These are phyloP conservation scores for Sabuloglossum arenarium DNA, from an alignment of 495 filamentous ascomycete genomes.

Conservation along the genomic window DNA sequence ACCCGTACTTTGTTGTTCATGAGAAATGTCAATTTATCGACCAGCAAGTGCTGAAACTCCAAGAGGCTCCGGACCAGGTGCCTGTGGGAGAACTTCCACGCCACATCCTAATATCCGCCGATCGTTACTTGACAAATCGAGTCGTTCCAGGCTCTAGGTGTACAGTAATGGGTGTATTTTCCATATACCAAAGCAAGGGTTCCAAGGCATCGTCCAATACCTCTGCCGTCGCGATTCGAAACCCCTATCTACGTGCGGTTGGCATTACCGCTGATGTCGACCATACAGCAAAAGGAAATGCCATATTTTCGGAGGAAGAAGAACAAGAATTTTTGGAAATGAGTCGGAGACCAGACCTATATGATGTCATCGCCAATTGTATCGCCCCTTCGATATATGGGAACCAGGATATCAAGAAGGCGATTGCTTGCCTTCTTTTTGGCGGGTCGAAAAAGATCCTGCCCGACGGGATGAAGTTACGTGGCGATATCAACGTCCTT, in stretches of 20 bases:
- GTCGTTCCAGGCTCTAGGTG: slow-evolving; percentile 92
- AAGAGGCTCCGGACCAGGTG: slow-evolving; percentile 95
- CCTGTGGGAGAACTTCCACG: slow-evolving; percentile 92
- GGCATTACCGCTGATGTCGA: slow-evolving; percentile 83
- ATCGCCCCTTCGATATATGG: slow-evolving; percentile 98
- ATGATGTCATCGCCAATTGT: slow-evolving; percentile 71
- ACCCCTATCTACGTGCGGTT: slow-evolving; percentile 86
- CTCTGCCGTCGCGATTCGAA: slow-evolving; percentile 80
- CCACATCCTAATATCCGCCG: slow-evolving; percentile 85
- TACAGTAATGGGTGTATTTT: slow-evolving; percentile 93
- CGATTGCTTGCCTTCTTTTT: slow-evolving; percentile 88
- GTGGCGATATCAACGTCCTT: slow-evolving; percentile 97
- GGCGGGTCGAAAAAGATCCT: slow-evolving; percentile 97
- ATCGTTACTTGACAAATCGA: slow-evolving; percentile 87
- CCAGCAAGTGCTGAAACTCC: slow-evolving; percentile 93
- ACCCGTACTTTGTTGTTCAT: slow-evolving; percentile 89
- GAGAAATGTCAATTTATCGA: slow-evolving; percentile 93
- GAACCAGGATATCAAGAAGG: slow-evolving; percentile 91
- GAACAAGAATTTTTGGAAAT: slow-evolving; percentile 95
- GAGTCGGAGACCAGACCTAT: slow-evolving; percentile 77
- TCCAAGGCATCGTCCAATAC: slow-evolving; percentile 50
- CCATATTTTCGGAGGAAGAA: slow-evolving; percentile 81
- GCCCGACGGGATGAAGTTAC: slow-evolving; percentile 93
- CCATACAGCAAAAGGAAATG: slow-evolving; percentile 68
- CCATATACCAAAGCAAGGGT: slow-evolving; percentile 83